Evolutionary conservation across 2,329 filamentous ascomycete species (phyloP).

Genomic region (Diaporthe vaccinii): DNA sequence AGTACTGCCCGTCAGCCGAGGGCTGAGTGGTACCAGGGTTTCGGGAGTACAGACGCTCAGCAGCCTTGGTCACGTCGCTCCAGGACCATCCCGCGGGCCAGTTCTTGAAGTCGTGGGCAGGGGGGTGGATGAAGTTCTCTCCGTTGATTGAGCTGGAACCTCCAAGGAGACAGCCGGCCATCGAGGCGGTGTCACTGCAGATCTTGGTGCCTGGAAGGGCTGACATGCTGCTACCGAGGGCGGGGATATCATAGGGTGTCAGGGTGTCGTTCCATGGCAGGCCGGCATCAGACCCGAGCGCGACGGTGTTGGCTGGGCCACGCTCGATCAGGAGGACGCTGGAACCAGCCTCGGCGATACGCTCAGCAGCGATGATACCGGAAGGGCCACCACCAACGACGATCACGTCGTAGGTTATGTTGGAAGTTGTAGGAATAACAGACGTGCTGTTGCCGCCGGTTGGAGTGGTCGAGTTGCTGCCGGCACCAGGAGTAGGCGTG

Average conservation of each 20-base stretch:
- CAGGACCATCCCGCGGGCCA: conserved; percentile 50
- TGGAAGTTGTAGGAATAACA: conserved; percentile 45
- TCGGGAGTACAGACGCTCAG: conserved; percentile 47
- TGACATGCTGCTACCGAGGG: conserved; percentile 45
- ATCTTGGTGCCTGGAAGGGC: conserved; percentile 44
- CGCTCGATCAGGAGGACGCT: conserved; percentile 56
- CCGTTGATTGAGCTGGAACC: conserved; percentile 53
- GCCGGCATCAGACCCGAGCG: conserved; percentile 48
- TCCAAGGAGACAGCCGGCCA: conserved; percentile 54
- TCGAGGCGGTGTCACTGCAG: conserved; percentile 53
- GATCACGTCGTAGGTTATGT: conserved; percentile 56
- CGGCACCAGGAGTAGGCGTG: conserved; percentile 31
- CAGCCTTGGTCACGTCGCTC: conserved; percentile 46
- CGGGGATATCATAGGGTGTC: conserved; percentile 50
- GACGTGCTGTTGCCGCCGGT: conserved; percentile 44
- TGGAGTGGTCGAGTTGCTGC: conserved; percentile 35
- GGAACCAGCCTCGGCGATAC: conserved; percentile 53
- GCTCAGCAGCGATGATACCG: conserved; percentile 52
- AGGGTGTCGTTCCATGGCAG: conserved; percentile 52
- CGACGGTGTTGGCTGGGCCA: conserved; percentile 51
- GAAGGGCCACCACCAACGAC: conserved; percentile 54
- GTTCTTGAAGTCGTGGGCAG: conserved; percentile 49
- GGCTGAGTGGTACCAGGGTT: conserved; percentile 47
- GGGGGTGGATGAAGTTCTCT: conserved; percentile 51
- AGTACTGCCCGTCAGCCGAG: conserved; percentile 45